Base-by-base conservation (phyloP, 768 basidiomycete species). In the Tulasnella sp. region DNA sequence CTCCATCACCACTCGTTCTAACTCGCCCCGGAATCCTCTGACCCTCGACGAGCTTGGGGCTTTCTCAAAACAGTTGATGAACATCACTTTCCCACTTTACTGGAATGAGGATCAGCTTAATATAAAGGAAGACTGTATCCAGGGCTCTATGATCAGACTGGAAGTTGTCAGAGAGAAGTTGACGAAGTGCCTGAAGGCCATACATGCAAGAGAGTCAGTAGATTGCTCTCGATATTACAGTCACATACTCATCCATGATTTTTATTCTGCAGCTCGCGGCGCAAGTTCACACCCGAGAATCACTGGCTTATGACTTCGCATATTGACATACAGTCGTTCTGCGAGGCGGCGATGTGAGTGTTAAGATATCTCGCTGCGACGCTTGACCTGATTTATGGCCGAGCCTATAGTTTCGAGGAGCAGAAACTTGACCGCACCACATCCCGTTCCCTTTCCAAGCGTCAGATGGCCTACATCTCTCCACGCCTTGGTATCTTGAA, bases 401-500 rank as follows among this genome's bases (percentile, higher is more conserved):
- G n/a, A n/a, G n/a, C 47, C 49, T 23, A 24, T 66, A 86, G 84
- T 38, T 75, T 77, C 56, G 88, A 90, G 69, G 88, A 88, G 61
- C 77, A 77, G 56, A 76, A 68, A n/a, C 64, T 73, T 5, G 67
- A 70, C 13, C 64, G 63, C 27, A 56, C 60, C 7, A 27, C 45
- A 11, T 44, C 59, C 66, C 73, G 72, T 45, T 61, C 66, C 34
- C 72, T 80, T 51, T 77, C 81, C 13, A 86, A 85, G 65, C 84
- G 88, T 4, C 84, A 88, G 64, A 71, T 86, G 44, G 81, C 86
- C 0, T 77, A 81, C 60, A 73, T 97, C 53, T 85, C 86, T 2
- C 95, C 94, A 0, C 82, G 92, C 5, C 77, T 98, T 2, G 90
- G 89, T 2, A 78, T 97, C 26, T 80, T 98, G 55, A 89, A 97